Percentiles rank a stretch among this genome's conserved stretches.
These are phyloP conservation scores for Teratosphaeria viscida DNA, from an alignment of 2,329 filamentous ascomycete species.

Conservation along the genomic window DNA sequence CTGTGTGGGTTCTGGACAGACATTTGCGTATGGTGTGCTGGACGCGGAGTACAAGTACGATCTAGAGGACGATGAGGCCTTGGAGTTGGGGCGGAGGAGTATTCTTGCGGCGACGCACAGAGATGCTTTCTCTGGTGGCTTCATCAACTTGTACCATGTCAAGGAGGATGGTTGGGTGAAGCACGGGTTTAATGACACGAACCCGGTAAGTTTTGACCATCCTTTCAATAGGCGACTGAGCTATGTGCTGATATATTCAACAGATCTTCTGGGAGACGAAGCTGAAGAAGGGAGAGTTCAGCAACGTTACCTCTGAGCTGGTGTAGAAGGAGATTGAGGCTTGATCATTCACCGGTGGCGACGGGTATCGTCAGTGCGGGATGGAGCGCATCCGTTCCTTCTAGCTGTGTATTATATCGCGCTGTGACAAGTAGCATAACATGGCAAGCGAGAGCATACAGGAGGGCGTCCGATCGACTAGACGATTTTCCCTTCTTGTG, in stretches of 20 bases:
- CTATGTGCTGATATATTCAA: neutral
- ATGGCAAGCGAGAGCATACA: neutral
- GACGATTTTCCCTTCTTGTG: neutral
- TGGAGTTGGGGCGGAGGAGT: conserved; percentile 82
- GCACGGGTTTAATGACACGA: conserved; percentile 95
- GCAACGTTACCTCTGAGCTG: conserved; percentile 75
- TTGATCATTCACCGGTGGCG: neutral
- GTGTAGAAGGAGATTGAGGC: conserved; percentile 6
- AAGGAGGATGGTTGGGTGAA: conserved; percentile 99
- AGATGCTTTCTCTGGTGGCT: conserved; percentile 97
- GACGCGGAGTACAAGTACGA: conserved; percentile 94
- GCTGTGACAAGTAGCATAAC: neutral
- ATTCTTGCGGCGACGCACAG: conserved; percentile 94
- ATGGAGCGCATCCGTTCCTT: neutral
- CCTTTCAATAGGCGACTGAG: neutral
- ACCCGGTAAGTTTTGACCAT: conserved; percentile 43
- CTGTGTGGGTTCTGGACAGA: conserved; percentile 96
- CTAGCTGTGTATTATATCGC: neutral
- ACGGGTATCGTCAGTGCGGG: neutral
- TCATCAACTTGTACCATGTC: conserved; percentile 97
- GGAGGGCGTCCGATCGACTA: neutral
- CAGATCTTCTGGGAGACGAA: conserved; percentile 97
- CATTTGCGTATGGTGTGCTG: conserved; percentile 95
- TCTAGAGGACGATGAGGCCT: conserved; percentile 71
- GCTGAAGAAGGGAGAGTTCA: conserved; percentile 96